Evolutionary conservation across 148 eudicot species (phyloP).

Genomic region (Amaranthus palmeri): DNA sequence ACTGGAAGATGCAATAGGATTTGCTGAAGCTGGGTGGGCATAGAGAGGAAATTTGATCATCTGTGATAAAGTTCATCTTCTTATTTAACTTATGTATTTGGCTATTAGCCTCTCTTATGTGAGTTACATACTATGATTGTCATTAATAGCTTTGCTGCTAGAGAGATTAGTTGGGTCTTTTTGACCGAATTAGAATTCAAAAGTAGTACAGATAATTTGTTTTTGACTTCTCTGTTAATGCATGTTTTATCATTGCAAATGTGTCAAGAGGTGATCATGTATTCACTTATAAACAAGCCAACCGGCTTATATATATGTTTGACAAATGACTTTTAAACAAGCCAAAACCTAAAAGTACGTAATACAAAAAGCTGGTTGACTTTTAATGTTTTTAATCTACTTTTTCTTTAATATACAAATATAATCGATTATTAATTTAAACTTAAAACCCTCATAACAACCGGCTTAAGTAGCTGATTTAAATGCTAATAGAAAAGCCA

Average conservation of each 20-base stretch:
- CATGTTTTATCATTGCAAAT: background rate
- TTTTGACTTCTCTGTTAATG: background rate
- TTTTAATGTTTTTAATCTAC: too few species aligned
- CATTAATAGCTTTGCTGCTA: constrained; percentile 10
- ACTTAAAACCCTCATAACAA: too few species aligned
- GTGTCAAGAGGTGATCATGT: background rate
- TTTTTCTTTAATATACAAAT: too few species aligned
- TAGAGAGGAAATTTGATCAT: constrained; percentile 6
- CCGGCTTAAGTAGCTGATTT: too few species aligned
- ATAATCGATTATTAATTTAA: too few species aligned
- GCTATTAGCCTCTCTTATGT: constrained; percentile 3
- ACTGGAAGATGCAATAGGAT: constrained; percentile 7
- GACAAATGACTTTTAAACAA: too few species aligned
- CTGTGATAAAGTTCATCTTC: constrained; percentile 8
- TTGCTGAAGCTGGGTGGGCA: constrained; percentile 14
- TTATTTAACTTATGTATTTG: constrained; percentile 22
- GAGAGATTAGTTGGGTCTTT: constrained; percentile 10
- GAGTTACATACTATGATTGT: constrained; percentile 17
- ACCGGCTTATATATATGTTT: too few species aligned
- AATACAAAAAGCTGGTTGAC: too few species aligned
- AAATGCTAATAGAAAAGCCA: too few species aligned
- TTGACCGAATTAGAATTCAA: constrained; percentile 1
- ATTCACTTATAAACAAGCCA: background rate
- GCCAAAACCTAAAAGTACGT: too few species aligned
- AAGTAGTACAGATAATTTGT: constrained; percentile 15